Evolutionary conservation across 257 asterid genomes (phyloP).

Genomic region (Striga asiatica): DNA sequence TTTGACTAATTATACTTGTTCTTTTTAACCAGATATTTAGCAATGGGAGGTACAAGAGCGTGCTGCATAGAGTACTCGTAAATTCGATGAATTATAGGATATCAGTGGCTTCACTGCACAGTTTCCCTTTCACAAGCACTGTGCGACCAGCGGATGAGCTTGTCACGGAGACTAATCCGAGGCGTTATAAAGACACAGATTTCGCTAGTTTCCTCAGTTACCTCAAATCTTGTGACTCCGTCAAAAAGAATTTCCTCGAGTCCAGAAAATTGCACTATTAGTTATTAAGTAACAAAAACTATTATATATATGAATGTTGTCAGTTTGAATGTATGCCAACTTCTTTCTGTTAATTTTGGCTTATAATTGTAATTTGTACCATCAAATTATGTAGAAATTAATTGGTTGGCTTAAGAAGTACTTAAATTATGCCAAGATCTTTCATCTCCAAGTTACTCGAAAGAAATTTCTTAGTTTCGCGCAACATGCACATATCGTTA

Average conservation of each 20-base stretch:
- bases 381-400: too few relatives aligned
- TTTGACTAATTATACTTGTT: background rate
- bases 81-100: slow-evolving; percentile 39
- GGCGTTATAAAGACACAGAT: slow-evolving; percentile 61
- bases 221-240: slow-evolving; percentile 42
- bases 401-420: too few relatives aligned
- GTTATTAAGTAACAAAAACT: background rate
- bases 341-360: too few relatives aligned
- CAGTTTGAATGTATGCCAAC: background rate
- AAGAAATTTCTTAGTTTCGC: too few relatives aligned
- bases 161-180: slow-evolving; percentile 37
- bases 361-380: too few relatives aligned
- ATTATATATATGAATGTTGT: background rate
- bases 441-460: too few relatives aligned
- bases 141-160: slow-evolving; percentile 51
- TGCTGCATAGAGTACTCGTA: slow-evolving; percentile 63
- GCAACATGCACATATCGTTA: too few relatives aligned
- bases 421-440: too few relatives aligned
- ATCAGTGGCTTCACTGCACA: slow-evolving; percentile 75
- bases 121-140: slow-evolving; percentile 45
- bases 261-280: slow-evolving; percentile 45
- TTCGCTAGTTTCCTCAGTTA: slow-evolving; percentile 45
- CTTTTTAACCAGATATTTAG: slow-evolving; percentile 51
- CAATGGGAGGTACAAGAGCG: slow-evolving; percentile 84
- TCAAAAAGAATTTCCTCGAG: slow-evolving; percentile 50